A percentile compares a stretch with the other conserved stretches of the same genome.
Evolutionary conservation across 2,329 filamentous ascomycete species (phyloP).

Genomic region (Lecanicillium sp.): DNA sequence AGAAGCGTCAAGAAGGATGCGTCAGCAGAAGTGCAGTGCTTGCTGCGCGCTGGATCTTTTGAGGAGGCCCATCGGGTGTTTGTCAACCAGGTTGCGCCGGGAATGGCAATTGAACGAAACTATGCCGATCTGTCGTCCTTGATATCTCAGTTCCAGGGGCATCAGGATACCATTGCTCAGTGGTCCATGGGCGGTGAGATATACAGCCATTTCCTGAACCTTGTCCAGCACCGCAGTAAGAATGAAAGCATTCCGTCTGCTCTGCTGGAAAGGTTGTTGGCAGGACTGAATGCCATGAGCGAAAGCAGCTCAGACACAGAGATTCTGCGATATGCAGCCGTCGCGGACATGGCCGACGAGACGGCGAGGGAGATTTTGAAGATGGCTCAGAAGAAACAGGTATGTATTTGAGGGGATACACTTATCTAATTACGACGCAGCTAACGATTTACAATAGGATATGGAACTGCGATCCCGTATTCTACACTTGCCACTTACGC

Average conservation of each 20-base stretch:
- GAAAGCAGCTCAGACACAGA: constrained; percentile 33
- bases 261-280: constrained; percentile 48
- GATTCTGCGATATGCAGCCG: constrained; percentile 55
- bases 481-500: constrained; percentile 57
- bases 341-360: constrained; percentile 72
- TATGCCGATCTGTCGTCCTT: constrained; percentile 61
- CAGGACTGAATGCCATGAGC: constrained; percentile 47
- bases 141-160: constrained; percentile 61
- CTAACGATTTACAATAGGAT: constrained; percentile 16
- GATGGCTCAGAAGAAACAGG: constrained; percentile 45
- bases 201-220: constrained; percentile 55
- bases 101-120: constrained; percentile 73
- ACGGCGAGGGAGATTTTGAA: constrained; percentile 59
- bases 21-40: constrained; percentile 64
- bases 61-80: constrained; percentile 80
- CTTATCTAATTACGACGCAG: neutral
- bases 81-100: constrained; percentile 70
- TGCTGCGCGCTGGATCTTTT: constrained; percentile 69
- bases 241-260: constrained; percentile 31
- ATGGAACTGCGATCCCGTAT: constrained; percentile 33
- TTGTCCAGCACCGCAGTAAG: constrained; percentile 37
- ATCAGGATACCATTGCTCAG: constrained; percentile 52
- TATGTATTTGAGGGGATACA: constrained; percentile 25
- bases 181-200: constrained; percentile 78
- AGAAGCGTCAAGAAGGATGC: constrained; percentile 63